Evolutionary conservation across 2,329 filamentous ascomycete genomes (phyloP).

Genomic region (Cytospora piceicola): DNA sequence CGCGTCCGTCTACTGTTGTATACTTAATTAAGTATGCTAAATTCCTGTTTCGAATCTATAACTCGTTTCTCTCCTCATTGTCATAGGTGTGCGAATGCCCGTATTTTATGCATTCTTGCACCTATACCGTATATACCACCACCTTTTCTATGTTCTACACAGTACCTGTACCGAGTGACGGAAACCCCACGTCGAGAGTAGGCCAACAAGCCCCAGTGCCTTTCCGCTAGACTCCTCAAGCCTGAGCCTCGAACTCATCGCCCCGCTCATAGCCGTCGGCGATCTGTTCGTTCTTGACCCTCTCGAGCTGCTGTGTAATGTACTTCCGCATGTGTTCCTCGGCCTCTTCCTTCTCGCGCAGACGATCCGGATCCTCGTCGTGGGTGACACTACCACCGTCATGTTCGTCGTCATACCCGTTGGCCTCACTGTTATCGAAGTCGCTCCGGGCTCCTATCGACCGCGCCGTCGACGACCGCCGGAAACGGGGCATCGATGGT

Average conservation of each 20-base stretch:
- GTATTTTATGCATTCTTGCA: conserved; percentile 19
- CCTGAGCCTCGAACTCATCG: conserved; percentile 54
- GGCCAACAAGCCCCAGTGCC: neutral
- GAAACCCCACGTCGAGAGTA: neutral
- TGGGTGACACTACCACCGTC: conserved; percentile 50
- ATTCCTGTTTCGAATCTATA: neutral
- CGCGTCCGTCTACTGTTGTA: neutral
- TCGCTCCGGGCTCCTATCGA: conserved; percentile 86
- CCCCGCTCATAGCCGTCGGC: conserved; percentile 44
- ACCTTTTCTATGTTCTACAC: neutral
- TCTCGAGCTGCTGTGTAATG: conserved; percentile 77
- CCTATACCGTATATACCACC: neutral
- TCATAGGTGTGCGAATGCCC: conserved; percentile 7
- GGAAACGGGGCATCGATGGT: conserved; percentile 58
- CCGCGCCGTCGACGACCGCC: conserved; percentile 79
- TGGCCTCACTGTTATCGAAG: conserved; percentile 58
- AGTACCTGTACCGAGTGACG: neutral
- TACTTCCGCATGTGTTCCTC: conserved; percentile 79
- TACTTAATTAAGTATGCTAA: neutral
- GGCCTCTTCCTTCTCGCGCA: conserved; percentile 56
- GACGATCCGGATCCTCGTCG: conserved; percentile 56
- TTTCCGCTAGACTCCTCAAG: neutral
- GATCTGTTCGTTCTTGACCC: conserved; percentile 64
- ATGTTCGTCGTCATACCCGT: conserved; percentile 51
- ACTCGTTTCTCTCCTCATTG: neutral